Conservation (phyloP, 805 yeast species). For the Saccharomycopsis schoenii region DNA sequence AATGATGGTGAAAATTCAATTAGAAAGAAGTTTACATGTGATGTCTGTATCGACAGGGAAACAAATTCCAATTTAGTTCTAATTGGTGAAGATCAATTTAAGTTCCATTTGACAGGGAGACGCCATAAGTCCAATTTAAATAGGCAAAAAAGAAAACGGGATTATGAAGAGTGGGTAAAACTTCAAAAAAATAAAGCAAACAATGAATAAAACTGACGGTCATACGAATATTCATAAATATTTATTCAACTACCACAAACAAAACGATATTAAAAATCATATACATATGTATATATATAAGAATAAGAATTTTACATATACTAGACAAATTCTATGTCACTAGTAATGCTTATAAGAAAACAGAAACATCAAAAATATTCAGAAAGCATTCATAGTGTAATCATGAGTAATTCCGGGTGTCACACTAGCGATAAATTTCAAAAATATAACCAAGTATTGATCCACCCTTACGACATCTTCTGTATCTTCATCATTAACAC, state of each 20-base stretch:
- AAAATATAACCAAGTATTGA: slow-evolving; percentile 79
- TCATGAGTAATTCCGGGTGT: slow-evolving; percentile 97
- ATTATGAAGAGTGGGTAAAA: slow-evolving; percentile 37
- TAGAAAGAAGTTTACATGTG: slow-evolving; percentile 51
- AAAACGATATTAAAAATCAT: background rate
- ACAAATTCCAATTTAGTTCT: slow-evolving; percentile 45
- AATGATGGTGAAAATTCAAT: background rate
- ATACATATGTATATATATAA: background rate
- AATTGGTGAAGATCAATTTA: slow-evolving; percentile 67
- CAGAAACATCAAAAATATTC: background rate
- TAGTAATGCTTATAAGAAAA: background rate
- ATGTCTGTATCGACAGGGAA: slow-evolving; percentile 46
- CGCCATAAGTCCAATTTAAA: slow-evolving; percentile 51
- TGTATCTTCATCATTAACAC: slow-evolving; percentile 29
- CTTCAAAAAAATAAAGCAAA: background rate
- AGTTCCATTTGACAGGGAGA: slow-evolving; percentile 55
- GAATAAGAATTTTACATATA: background rate
- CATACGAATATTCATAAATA: background rate
- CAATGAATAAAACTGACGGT: background rate
- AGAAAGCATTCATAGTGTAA: slow-evolving; percentile 94
- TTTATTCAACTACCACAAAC: background rate
- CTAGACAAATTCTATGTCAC: no score
- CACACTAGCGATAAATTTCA: slow-evolving; percentile 92
- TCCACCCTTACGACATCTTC: slow-evolving; percentile 65
- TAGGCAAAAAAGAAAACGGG: slow-evolving; percentile 40